Percentiles rank a stretch among this genome's conserved stretches.
These are phyloP conservation scores for Blastocystis sp. DNA, from an alignment of 352 stramenopile species.

Conservation along the genomic window DNA sequence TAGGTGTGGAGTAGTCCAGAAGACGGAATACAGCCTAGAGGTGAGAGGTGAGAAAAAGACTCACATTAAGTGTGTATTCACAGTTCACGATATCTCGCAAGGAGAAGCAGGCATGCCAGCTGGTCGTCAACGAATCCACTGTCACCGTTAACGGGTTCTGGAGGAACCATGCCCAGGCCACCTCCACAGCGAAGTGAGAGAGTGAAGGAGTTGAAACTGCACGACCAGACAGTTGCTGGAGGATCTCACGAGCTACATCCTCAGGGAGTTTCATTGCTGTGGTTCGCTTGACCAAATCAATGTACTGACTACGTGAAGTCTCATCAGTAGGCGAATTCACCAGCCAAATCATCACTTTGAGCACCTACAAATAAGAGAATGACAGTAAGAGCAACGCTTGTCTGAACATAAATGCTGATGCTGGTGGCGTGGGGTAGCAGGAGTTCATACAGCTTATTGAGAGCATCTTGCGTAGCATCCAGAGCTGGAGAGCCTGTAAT, in stretches of 20 bases:
- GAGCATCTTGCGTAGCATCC: neutral
- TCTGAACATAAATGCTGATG: slow-evolving; percentile 42
- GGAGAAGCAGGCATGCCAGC: slow-evolving; percentile 36
- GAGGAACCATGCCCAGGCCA: slow-evolving; percentile 34
- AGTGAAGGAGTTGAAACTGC: neutral
- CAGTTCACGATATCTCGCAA: slow-evolving; percentile 17
- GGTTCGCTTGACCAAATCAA: neutral
- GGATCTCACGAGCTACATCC: neutral
- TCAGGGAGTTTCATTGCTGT: neutral
- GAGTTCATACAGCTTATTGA: neutral
- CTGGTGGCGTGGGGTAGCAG: neutral
- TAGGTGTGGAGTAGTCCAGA: slow-evolving; percentile 16
- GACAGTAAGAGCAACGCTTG: neutral
- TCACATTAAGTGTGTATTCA: neutral
- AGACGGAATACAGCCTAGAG: slow-evolving; percentile 17
- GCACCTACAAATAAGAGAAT: neutral
- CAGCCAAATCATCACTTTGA: slow-evolving; percentile 55
- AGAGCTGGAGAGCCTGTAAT: slow-evolving; percentile 1
- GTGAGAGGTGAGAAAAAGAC: neutral
- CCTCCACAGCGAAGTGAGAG: slow-evolving; percentile 28
- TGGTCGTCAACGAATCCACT: slow-evolving; percentile 1
- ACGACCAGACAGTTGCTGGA: slow-evolving; percentile 6
- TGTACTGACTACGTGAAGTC: neutral
- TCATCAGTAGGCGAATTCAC: slow-evolving; percentile 6
- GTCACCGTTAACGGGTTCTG: neutral